Evolutionary conservation across 73 alveolate genomes (phyloP).

Genomic region (Paramecium octaurelia): DNA sequence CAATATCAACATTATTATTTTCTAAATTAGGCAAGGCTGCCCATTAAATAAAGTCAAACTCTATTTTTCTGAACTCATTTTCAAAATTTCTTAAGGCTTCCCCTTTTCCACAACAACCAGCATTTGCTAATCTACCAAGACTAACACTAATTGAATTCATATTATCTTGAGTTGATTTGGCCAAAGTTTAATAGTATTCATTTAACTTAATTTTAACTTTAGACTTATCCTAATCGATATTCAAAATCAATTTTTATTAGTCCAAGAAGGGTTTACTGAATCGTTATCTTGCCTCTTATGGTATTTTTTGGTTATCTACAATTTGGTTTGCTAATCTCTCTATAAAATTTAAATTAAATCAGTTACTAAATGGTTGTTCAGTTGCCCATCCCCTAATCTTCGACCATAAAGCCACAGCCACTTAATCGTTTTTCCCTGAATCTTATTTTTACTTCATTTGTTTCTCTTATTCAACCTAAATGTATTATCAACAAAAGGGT

Average conservation of each 20-base stretch:
- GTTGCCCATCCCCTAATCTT: slow-evolving; percentile 27
- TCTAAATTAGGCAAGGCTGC: slow-evolving; percentile 14
- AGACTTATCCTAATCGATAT: not conserved
- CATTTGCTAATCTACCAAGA: not conserved
- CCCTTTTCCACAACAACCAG: slow-evolving; percentile 46
- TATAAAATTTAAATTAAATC: not conserved
- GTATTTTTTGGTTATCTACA: not conserved
- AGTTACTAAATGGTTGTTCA: slow-evolving; percentile 26
- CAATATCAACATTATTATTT: not conserved
- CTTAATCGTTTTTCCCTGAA: slow-evolving; percentile 6
- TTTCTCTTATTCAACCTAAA: not conserved
- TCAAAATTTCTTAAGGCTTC: not conserved
- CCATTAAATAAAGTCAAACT: not conserved
- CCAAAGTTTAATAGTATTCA: not conserved
- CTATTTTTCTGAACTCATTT: slow-evolving; percentile 11
- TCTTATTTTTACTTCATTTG: not conserved
- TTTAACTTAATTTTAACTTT: slow-evolving; percentile 30
- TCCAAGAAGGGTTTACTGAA: not conserved
- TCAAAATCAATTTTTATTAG: not conserved
- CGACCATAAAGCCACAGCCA: not conserved
- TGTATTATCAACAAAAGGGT: not conserved
- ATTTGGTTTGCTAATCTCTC: not conserved
- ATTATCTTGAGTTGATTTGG: not conserved
- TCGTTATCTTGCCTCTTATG: not conserved
- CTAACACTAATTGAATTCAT: not conserved